Evolutionary conservation across 768 basidiomycete species (phyloP), one percentile per base, ranked within the genome.

Genomic region (Lactifluus volemus): DNA sequence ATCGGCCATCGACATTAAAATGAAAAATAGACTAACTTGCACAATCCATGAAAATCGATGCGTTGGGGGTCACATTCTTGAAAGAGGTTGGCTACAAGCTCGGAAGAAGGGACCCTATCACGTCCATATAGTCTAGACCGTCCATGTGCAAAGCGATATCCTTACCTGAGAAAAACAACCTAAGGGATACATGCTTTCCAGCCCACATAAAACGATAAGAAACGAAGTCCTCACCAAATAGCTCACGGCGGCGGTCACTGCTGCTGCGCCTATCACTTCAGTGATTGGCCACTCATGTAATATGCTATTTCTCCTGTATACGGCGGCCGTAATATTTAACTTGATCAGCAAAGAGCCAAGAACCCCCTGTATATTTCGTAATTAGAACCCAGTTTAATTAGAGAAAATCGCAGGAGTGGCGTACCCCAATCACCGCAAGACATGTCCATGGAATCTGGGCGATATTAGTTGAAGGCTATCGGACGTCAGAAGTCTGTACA

Each of bases 81-180:
- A 71, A 93, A 88, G 12, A 93, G 80, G 67, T 87, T 88, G 10
- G 88, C 83, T 7, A 94, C 92, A 21, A 93, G 77, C 69, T 92
- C 89, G 0, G 89, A 91, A 1, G 85, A 77, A 68, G 86, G 86
- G 5, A 84, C 87, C 50, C 86, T 84, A 58, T 11, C 21, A 21
- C 5, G 45, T 8, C 48, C 10, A 44, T 58, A 17, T 36, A 21
- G 32, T 30, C 51, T 8, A 21, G 5, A 3, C 32, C 47, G n/a
- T 11, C 7, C 39, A 4, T 32, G 50, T 34, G 48, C 12, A 10
- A 48, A 5, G 38, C 12, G 39, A 30, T 8, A 5, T 41, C 8
- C 67, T 60, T 68, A 81, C 83, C 83, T 77, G 41, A 85, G 78
- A 68, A 86, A 88, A 29, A 87, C 85, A 45, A 88, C 78, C 85